Evolutionary conservation across 2,329 filamentous ascomycete species (phyloP).

Genomic region (Colletotrichum godetiae): DNA sequence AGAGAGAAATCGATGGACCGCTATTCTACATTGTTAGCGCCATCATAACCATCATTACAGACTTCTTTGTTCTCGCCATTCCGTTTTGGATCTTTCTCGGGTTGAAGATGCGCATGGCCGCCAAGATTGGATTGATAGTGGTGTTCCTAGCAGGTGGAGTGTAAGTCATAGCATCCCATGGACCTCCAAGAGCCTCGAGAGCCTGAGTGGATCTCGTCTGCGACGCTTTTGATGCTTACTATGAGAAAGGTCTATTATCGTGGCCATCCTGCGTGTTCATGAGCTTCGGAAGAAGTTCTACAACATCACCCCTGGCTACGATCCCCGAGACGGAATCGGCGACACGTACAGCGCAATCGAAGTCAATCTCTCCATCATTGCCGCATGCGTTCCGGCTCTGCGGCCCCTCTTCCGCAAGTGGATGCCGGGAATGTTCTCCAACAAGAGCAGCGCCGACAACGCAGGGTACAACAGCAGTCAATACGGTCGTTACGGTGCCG

Average conservation of each 20-base stretch:
- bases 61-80: constrained; percentile 39
- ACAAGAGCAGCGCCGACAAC: constrained; percentile 1
- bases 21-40: constrained; percentile 14
- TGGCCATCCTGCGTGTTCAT: constrained; percentile 16
- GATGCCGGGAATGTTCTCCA: constrained; percentile 23
- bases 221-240: constrained; percentile 14
- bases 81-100: constrained; percentile 54
- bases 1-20: background rate
- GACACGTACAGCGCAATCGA: constrained; percentile 46
- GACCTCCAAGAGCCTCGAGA: background rate
- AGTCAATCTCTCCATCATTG: constrained; percentile 51
- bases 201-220: too few relatives aligned
- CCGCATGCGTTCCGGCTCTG: constrained; percentile 48
- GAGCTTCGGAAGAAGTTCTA: constrained; percentile 12
- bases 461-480: constrained; percentile 32
- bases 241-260: background rate
- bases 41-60: constrained; percentile 23
- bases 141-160: constrained; percentile 52
- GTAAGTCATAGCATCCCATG: constrained; percentile 40
- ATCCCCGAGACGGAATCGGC: constrained; percentile 36
- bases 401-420: constrained; percentile 46
- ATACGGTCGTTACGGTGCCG: constrained; percentile 41
- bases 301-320: constrained; percentile 7
- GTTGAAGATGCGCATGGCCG: constrained; percentile 50
- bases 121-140: constrained; percentile 51